phyloP scores from a whole-genome alignment of 495 filamentous ascomycete species.

The Tricharina praecox region DNA sequence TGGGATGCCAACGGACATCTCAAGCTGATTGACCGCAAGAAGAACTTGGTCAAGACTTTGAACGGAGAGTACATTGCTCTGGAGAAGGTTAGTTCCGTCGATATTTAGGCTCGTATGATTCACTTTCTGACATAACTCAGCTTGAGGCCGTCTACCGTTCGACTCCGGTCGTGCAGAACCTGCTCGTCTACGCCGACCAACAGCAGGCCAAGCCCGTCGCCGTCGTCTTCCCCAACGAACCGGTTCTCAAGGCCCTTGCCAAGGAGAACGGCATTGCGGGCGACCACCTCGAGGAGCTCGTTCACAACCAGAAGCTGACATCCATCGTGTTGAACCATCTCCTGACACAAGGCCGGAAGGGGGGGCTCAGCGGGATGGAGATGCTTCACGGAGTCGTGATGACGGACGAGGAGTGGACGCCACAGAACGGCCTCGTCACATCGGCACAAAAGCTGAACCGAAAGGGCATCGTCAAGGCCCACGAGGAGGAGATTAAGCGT shows the following conservation, averaged over 20 bases:
- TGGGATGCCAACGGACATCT: constrained; percentile 69
- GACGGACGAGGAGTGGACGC: constrained; percentile 93
- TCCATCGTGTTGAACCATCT: constrained; percentile 64
- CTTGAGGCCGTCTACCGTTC: constrained; percentile 90
- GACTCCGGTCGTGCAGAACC: constrained; percentile 74
- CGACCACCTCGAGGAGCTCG: constrained; percentile 51
- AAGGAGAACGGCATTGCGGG: constrained; percentile 52
- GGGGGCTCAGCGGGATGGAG: constrained; percentile 70
- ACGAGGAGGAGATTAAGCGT: constrained; percentile 45
- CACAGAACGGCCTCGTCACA: constrained; percentile 65
- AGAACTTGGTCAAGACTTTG: constrained; percentile 90
- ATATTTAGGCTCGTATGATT: not conserved
- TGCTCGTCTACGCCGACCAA: constrained; percentile 78
- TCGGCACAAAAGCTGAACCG: constrained; percentile 67
- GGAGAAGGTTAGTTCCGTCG: constrained; percentile 56
- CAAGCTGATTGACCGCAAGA: constrained; percentile 92
- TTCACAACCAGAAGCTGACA: constrained; percentile 70
- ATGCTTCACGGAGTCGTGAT: constrained; percentile 84
- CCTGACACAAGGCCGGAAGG: constrained; percentile 53
- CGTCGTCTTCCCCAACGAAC: constrained; percentile 82
- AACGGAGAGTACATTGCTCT: constrained; percentile 97
- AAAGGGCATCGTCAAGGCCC: constrained; percentile 46
- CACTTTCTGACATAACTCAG: constrained; percentile 17
- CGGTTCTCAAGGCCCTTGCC: constrained; percentile 70
- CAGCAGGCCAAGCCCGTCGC: constrained; percentile 74